These are phyloP conservation scores for Achaetomium macrosporum DNA, from an alignment of 2,329 filamentous ascomycete species.

Conservation along the genomic window DNA sequence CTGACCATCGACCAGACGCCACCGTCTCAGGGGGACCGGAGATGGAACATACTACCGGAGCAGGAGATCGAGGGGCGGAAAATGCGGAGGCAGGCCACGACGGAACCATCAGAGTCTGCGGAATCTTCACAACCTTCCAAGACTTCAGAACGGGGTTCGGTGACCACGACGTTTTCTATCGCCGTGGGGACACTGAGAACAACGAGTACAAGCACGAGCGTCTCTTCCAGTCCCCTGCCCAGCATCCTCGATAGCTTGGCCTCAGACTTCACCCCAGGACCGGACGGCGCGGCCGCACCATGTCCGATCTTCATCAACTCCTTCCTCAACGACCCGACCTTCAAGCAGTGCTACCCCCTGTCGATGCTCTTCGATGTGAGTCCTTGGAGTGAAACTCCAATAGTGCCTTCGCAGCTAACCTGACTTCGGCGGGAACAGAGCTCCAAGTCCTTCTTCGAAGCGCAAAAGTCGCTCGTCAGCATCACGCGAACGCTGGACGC, in stretches of 20 bases:
- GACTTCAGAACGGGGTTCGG: conserved; percentile 14
- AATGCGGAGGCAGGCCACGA: conserved; percentile 18
- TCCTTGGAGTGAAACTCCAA: conserved; percentile 6
- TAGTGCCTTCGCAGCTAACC: conserved; percentile 5
- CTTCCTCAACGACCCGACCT: conserved; percentile 61
- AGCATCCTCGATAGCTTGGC: conserved; percentile 62
- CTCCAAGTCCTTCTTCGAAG: conserved; percentile 78
- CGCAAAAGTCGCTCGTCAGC: conserved; percentile 61
- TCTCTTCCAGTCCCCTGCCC: conserved; percentile 44
- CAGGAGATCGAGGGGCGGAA: conserved; percentile 28
- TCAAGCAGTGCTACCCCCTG: conserved; percentile 72
- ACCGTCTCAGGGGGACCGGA: conserved; percentile 30
- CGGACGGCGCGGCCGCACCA: conserved; percentile 37
- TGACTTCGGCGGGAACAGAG: conserved; percentile 46
- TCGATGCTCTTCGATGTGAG: conserved; percentile 75
- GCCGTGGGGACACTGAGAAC: conserved; percentile 19
- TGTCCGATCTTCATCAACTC: conserved; percentile 64
- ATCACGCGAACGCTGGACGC: conserved; percentile 75
- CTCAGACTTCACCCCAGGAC: conserved; percentile 51
- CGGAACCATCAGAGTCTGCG: neutral
- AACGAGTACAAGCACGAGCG: conserved; percentile 27
- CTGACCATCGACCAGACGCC: conserved; percentile 34
- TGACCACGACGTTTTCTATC: conserved; percentile 30
- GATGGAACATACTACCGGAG: conserved; percentile 35
- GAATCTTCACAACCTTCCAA: conserved; percentile 11